These are phyloP conservation scores for Lagenidium giganteum DNA, from an alignment of 352 stramenopile genomes.

Conservation along the genomic window DNA sequence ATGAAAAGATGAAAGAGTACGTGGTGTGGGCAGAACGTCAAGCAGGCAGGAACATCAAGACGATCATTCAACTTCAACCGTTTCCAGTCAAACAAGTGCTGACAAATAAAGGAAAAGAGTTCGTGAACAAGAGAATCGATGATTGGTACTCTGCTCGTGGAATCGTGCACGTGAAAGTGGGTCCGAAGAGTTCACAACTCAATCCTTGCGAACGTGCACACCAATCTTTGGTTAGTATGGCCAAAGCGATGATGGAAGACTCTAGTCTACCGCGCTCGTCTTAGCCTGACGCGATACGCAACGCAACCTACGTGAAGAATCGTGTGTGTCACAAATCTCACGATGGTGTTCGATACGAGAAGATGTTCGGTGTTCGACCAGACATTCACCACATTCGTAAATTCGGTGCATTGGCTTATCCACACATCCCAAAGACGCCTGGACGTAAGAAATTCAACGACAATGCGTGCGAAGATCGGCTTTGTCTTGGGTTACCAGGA, in stretches of 20 bases:
- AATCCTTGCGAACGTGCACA: conserved; percentile 6
- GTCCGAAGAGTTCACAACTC: conserved; percentile 10
- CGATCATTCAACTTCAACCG: too few species aligned
- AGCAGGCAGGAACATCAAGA: too few species aligned
- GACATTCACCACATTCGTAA: conserved; percentile 1
- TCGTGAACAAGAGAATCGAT: conserved; percentile 1
- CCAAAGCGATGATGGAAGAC: neutral
- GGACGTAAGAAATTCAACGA: too few species aligned
- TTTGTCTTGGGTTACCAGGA: too few species aligned
- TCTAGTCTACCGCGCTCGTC: neutral
- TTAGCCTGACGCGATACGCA: neutral
- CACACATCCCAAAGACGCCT: conserved; percentile 1
- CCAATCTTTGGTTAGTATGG: conserved; percentile 1
- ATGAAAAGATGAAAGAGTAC: too few species aligned
- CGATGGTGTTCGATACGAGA: neutral
- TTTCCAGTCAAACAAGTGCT: neutral
- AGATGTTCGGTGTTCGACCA: conserved; percentile 5
- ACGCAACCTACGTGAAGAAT: conserved; percentile 7
- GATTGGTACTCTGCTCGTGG: neutral
- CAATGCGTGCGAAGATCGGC: too few species aligned
- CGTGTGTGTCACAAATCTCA: neutral
- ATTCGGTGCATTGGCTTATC: neutral
- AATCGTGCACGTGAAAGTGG: conserved; percentile 7
- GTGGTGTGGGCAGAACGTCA: too few species aligned
- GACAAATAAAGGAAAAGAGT: conserved; percentile 1